Evolutionary conservation across 179 eudicot genomes (phyloP), one percentile per base, ranked within the genome.

Genomic region (Camellia oleifera): DNA sequence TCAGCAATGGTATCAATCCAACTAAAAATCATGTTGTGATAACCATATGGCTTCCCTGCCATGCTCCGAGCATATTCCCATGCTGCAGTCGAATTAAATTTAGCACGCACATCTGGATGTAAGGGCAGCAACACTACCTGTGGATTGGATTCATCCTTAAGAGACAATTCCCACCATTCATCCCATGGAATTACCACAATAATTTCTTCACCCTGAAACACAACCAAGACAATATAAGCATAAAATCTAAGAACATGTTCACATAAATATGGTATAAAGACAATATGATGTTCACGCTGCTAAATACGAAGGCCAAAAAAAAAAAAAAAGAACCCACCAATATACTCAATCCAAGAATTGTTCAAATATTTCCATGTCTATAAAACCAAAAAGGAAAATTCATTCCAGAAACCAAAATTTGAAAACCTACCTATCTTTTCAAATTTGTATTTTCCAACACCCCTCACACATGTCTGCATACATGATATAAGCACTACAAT

Each of bases 1-100:
- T 96, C 99, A 62, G 90, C 90, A 69, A 96, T 83, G 74, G 98
- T 96, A 81, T 96, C 98, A 81, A 96, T 94, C 99, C 99, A 96
- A 84, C 99, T 94, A 87, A 96, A 96, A 71, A 96, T 96, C 98
- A 96, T 96, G 90, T 96, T 96, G 78, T 96, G 99, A 76, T 96
- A 96, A 66, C 99, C 99, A 87, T 96, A 96, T 77, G 99, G 99
- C 81, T 94, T 92, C 15, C 99, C 99, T 4, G 95, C 79, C 99
- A 96, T 96, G 84, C 91, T 91, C 78, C 90, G 92, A 63, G 97
- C 97, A 88, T 88, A 96, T 73, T 94, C 97, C 98, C 99, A 96
- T 63, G 98, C 98, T 64, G 98, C 98, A 53, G 94, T 92, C 32
- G 87, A 74, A 83, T 96, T 94, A 69, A 94, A 96, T 76, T 81